These are phyloP conservation scores for Vitellaria paradoxa DNA, from an alignment of 179 eudicot species.

Conservation along the genomic window DNA sequence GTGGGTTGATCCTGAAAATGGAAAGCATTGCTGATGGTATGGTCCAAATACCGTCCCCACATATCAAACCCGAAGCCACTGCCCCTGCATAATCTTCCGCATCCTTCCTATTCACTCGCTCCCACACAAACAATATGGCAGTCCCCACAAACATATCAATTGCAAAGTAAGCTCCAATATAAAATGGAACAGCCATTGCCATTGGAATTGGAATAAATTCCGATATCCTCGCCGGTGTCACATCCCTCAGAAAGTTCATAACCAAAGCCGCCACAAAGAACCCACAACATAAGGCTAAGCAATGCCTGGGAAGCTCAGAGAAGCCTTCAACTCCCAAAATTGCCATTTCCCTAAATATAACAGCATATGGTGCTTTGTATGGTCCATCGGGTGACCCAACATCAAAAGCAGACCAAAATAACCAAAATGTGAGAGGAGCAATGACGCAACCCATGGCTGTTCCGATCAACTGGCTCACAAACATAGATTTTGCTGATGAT, in stretches of 20 bases:
- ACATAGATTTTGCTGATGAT: constrained; percentile 92
- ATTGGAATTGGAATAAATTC: constrained; percentile 80
- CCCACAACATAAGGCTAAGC: constrained; percentile 67
- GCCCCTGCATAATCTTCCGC: constrained; percentile 90
- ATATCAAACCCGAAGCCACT: constrained; percentile 93
- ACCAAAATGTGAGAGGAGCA: constrained; percentile 95
- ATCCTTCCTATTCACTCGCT: constrained; percentile 57
- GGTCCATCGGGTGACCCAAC: constrained; percentile 82
- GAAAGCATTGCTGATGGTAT: constrained; percentile 90
- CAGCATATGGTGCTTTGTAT: constrained; percentile 94
- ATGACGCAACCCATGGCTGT: constrained; percentile 92
- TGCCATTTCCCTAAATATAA: constrained; percentile 92
- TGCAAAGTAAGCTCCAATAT: constrained; percentile 97
- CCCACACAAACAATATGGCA: constrained; percentile 81
- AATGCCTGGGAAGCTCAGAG: constrained; percentile 90
- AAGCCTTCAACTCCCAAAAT: constrained; percentile 91
- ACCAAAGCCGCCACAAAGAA: constrained; percentile 78
- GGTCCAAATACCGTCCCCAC: constrained; percentile 98
- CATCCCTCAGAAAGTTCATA: constrained; percentile 68
- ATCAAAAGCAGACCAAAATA: constrained; percentile 88
- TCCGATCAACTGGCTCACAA: constrained; percentile 84
- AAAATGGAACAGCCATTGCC: constrained; percentile 99
- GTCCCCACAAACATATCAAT: constrained; percentile 98
- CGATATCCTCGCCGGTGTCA: constrained; percentile 54
- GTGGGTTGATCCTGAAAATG: constrained; percentile 78